Evolutionary conservation across 1,284 basidiomycete genomes (phyloP).

Genomic region (Cryptococcus deneoformans): DNA sequence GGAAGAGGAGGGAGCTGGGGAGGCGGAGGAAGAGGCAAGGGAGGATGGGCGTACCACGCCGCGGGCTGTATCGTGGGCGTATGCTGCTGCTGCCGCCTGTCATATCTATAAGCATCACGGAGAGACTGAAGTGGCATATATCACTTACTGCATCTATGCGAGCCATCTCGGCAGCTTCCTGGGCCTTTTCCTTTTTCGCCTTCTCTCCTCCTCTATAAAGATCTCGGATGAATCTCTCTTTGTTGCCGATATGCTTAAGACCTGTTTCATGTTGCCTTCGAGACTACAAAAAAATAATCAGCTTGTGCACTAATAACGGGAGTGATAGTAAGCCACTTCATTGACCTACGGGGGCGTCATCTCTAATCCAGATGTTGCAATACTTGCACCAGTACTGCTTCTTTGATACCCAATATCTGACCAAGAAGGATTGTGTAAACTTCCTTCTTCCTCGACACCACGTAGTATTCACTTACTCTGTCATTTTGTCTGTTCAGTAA

Average conservation of each 20-base stretch:
- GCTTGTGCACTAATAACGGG: neutral
- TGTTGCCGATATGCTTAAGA: slow-evolving; percentile 88
- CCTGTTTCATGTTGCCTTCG: slow-evolving; percentile 91
- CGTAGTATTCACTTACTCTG: slow-evolving; percentile 22
- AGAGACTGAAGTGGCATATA: no score
- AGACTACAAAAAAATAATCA: slow-evolving; percentile 54
- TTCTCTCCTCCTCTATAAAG: slow-evolving; percentile 93
- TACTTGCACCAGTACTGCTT: slow-evolving; percentile 55
- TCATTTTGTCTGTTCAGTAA: slow-evolving; percentile 11
- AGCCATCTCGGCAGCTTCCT: slow-evolving; percentile 82
- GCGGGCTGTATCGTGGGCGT: slow-evolving; percentile 29
- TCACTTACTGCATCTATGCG: slow-evolving; percentile 71
- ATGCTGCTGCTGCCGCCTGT: slow-evolving; percentile 37
- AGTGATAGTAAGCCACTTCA: neutral
- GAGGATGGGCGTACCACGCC: slow-evolving; percentile 12
- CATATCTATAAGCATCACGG: neutral
- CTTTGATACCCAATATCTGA: slow-evolving; percentile 53
- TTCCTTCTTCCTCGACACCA: neutral
- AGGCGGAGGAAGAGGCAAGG: slow-evolving; percentile 13
- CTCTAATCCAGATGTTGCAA: slow-evolving; percentile 63
- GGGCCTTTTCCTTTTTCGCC: slow-evolving; percentile 77
- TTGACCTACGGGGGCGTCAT: slow-evolving; percentile 69
- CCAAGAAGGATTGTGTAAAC: neutral
- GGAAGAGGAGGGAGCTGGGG: slow-evolving; percentile 19
- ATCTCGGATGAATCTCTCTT: slow-evolving; percentile 84